Conservation (phyloP, 768 basidiomycete genomes). For the Leccinum boreale region DNA sequence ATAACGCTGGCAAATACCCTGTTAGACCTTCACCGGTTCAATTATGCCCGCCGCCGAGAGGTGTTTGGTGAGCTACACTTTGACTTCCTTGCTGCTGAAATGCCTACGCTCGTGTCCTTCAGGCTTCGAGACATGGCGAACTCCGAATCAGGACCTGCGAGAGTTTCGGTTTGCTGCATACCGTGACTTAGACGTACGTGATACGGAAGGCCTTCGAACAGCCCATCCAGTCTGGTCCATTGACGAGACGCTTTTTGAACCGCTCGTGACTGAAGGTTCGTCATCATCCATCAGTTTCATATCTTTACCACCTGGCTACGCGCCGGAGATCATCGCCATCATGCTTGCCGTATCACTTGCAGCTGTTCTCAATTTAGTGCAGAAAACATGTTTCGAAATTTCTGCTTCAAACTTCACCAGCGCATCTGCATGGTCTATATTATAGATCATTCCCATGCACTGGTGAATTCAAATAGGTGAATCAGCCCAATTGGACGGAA, state of each 20-base stretch:
- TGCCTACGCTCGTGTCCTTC: constrained; percentile 68
- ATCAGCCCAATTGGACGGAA: no score
- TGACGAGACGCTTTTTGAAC: no score
- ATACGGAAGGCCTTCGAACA: constrained; percentile 69
- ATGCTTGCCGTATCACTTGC: no score
- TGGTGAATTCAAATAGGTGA: no score
- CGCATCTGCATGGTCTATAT: not conserved
- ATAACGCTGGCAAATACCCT: constrained; percentile 44
- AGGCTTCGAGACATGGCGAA: constrained; percentile 55
- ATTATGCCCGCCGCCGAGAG: constrained; percentile 59
- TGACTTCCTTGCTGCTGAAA: constrained; percentile 52
- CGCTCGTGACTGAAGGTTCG: no score
- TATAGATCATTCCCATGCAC: no score
- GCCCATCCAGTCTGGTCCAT: constrained; percentile 31
- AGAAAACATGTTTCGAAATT: no score
- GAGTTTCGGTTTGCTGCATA: constrained; percentile 75
- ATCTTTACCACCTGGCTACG: no score
- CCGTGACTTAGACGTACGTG: constrained; percentile 67
- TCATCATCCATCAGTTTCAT: no score
- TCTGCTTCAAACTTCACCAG: no score
- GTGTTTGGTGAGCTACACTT: constrained; percentile 70
- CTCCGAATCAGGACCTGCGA: constrained; percentile 62
- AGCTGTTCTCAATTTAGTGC: no score
- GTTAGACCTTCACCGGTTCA: constrained; percentile 62
- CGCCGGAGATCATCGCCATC: no score